These are phyloP conservation scores for Starmerella bombi DNA, from an alignment of 805 yeast species.

Conservation along the genomic window DNA sequence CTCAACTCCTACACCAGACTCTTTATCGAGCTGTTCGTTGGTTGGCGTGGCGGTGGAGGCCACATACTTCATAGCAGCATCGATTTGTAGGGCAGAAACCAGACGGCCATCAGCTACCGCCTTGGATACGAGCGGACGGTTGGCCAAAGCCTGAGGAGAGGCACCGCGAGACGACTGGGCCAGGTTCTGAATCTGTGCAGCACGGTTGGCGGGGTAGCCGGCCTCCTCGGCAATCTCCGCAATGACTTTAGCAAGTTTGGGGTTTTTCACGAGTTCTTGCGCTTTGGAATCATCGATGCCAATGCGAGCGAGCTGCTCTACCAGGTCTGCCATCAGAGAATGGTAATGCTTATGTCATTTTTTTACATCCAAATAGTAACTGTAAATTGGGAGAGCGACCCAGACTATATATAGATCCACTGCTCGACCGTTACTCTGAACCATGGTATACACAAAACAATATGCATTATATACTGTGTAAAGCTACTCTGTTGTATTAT, in stretches of 20 bases:
- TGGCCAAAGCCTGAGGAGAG: slow-evolving; percentile 28
- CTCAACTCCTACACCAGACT: slow-evolving; percentile 65
- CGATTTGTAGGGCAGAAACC: slow-evolving; percentile 57
- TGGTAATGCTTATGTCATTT: neutral
- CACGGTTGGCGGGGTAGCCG: slow-evolving; percentile 35
- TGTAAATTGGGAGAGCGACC: too few relatives aligned
- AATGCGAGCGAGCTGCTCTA: slow-evolving; percentile 16
- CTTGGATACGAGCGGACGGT: slow-evolving; percentile 40
- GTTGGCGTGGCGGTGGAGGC: slow-evolving; percentile 34
- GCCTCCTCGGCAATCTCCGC: slow-evolving; percentile 43
- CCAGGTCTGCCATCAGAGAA: slow-evolving; percentile 5
- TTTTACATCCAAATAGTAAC: neutral
- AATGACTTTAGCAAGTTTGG: slow-evolving; percentile 65
- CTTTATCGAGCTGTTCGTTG: slow-evolving; percentile 41
- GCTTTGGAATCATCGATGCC: slow-evolving; percentile 34
- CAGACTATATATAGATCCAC: too few relatives aligned
- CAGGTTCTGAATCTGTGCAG: slow-evolving; percentile 58
- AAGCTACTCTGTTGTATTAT: too few relatives aligned
- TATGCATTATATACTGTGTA: too few relatives aligned
- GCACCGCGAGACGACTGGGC: slow-evolving; percentile 53
- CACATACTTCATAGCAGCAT: slow-evolving; percentile 63
- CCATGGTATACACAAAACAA: too few relatives aligned
- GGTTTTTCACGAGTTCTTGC: slow-evolving; percentile 71
- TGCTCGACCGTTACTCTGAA: too few relatives aligned
- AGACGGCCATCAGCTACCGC: slow-evolving; percentile 55